phyloP scores from a whole-genome alignment of 257 asterid genomes.

The Ajuga chamaepitys region DNA sequence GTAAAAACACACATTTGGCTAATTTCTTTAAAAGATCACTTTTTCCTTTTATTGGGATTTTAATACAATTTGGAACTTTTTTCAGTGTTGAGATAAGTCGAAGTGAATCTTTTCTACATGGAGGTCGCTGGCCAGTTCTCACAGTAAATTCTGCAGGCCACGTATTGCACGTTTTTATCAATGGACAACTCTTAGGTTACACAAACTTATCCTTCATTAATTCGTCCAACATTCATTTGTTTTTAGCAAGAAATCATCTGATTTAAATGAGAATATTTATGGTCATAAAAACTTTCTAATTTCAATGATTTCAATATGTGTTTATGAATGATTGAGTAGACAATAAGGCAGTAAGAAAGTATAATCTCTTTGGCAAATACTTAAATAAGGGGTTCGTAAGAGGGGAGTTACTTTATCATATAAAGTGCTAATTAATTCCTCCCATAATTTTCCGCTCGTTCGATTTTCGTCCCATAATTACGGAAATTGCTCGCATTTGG shows the following conservation, averaged over 20 bases:
- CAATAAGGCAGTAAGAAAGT: no score
- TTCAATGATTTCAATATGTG: not conserved
- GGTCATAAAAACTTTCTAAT: not conserved
- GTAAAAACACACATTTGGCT: slow-evolving; percentile 22
- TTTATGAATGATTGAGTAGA: not conserved
- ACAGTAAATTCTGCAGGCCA: slow-evolving; percentile 74
- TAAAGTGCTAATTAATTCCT: no score
- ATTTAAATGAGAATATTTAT: not conserved
- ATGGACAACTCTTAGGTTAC: slow-evolving; percentile 60
- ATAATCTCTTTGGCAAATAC: no score
- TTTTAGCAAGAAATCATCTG: no score
- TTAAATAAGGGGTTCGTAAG: no score
- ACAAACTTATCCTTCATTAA: not conserved
- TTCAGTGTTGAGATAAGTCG: slow-evolving; percentile 63
- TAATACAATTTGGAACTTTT: not conserved
- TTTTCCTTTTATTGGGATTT: not conserved
- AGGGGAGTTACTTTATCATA: no score
- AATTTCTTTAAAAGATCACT: not conserved
- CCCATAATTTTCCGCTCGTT: no score
- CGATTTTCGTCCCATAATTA: no score
- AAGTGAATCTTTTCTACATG: slow-evolving; percentile 58
- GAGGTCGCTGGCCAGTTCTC: slow-evolving; percentile 47
- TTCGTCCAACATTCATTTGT: not conserved
- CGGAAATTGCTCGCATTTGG: no score
- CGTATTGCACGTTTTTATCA: slow-evolving; percentile 70